Base-by-base conservation (phyloP, 805 yeast genomes). In the Lipomyces sp. region DNA sequence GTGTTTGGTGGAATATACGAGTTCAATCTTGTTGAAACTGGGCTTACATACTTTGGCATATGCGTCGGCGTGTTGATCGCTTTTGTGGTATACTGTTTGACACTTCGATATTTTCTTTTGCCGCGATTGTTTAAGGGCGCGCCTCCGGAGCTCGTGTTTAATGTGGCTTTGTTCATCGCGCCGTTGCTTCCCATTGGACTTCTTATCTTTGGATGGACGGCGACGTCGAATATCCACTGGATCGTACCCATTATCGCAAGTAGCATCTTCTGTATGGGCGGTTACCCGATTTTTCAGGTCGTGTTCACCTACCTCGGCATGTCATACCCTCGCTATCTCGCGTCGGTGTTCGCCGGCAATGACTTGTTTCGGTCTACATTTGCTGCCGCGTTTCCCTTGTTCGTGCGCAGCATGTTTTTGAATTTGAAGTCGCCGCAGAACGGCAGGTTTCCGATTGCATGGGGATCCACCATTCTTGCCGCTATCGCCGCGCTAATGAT, bases 321-420 rank as follows among this genome's bases (percentile, higher is more conserved):
- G 50, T 69, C 77, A 5, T 80, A 75, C 63, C 75, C 72, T 28
- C 66, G 75, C 47, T 75, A 72, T 61, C 57, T 77, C 55, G 83
- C 83, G 1, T 78, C 83, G 0, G 83, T 77, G 1, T 79, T 76
- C 65, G 84, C 84, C 3, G 78, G 80, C 35, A 80, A 79, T 60
- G 76, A 70, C 34, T 65, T 80, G 23, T 71, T 73, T 53, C 74
- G 85, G 47, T 70, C 79, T 5, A 66, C 66, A 2, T 73, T 76
- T 57, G 85, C 82, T 1, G 78, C 80, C 54, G 77, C 75, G 2
- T 81, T 81, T 70, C 85, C 86, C 36, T 70, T 84, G 45, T 83
- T 84, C 65, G 84, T 85, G 4, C 62, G 71, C 34, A 77, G 78
- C 31, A 74, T 84, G 78, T 84, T 75, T 63, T 67, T 70, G 47